phyloP scores from a whole-genome alignment of 2,329 filamentous ascomycete genomes.

The Madurella mycetomatis region DNA sequence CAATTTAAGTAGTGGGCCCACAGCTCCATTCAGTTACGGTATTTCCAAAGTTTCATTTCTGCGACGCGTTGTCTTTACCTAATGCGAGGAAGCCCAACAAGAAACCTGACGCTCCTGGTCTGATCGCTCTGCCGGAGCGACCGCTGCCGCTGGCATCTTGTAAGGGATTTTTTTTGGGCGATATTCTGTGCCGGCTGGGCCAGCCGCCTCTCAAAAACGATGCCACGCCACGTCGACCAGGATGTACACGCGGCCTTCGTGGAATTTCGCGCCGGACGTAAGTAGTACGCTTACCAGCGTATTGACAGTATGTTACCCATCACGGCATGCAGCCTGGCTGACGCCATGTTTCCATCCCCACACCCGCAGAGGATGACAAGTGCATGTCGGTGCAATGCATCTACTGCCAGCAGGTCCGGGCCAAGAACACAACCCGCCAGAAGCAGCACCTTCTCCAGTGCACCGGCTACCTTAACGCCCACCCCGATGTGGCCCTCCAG shows the following conservation, averaged over 20 bases:
- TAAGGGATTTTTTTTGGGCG: neutral
- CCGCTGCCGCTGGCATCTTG: neutral
- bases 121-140: neutral
- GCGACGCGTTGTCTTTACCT: constrained; percentile 3
- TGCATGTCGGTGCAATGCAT: constrained; percentile 25
- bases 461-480: constrained; percentile 21
- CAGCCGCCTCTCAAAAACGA: constrained; percentile 7
- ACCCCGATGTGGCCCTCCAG: constrained; percentile 22
- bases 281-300: constrained; percentile 4
- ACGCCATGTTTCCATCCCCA: constrained; percentile 1
- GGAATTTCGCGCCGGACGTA: constrained; percentile 22
- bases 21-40: constrained; percentile 3
- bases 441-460: constrained; percentile 25
- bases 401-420: constrained; percentile 23
- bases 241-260: constrained; percentile 23
- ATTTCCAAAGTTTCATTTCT: constrained; percentile 17
- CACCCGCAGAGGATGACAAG: constrained; percentile 12
- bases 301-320: constrained; percentile 12
- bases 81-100: constrained; percentile 1
- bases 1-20: neutral
- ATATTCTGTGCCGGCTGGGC: neutral
- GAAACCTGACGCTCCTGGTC: neutral
- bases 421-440: constrained; percentile 28
- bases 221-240: constrained; percentile 22
- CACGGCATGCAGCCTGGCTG: constrained; percentile 3